Evolutionary conservation across 1,139 yeast species (phyloP), one percentile per base, ranked within the genome.

Genomic region (Blastobotrys illinoisensis): DNA sequence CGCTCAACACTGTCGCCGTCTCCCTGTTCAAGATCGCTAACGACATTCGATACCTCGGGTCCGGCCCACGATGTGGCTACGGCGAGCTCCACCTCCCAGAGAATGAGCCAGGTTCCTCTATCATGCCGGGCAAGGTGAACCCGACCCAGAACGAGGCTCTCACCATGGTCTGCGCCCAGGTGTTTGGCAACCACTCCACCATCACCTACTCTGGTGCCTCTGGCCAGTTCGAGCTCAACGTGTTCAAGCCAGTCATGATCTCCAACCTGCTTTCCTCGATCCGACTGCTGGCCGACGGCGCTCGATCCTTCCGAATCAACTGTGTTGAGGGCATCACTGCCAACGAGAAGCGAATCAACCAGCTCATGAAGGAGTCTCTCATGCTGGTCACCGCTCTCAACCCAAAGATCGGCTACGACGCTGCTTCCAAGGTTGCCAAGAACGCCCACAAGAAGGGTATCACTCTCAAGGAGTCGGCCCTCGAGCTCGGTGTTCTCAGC

Each of bases 101-200:
- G 78, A 95, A 95, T 73, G 99, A 93, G 76, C 99, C 99, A 57
- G 99, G 99, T 70, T 89, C 97, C 58, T 89, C 97, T 28, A 93
- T 93, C 74, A 93, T 95, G 99, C 99, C 99, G 54, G 99, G 99
- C 71, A 93, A 93, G 78, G 98, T 93, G 62, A 93, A 93, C 80
- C 99, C 99, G 63, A 93, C 99, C 56, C 99, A 93, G 79, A 91
- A 91, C 74, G 99, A 93, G 79, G 99, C 99, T 54, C 78, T 93
- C 74, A 93, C 99, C 61, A 95, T 95, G 96, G 96, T 91, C 58
- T 91, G 97, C 69, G 83, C 95, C 60, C 99, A 93, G 79, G 98
- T 93, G 40, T 88, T 93, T 72, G 99, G 99, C 72, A 93, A 95
- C 83, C 86, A 95, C 74, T 76, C 96, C 55, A 82, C 97, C 62